phyloP scores from a whole-genome alignment of 306 rosid genomes.

The Begonia masoniana region DNA sequence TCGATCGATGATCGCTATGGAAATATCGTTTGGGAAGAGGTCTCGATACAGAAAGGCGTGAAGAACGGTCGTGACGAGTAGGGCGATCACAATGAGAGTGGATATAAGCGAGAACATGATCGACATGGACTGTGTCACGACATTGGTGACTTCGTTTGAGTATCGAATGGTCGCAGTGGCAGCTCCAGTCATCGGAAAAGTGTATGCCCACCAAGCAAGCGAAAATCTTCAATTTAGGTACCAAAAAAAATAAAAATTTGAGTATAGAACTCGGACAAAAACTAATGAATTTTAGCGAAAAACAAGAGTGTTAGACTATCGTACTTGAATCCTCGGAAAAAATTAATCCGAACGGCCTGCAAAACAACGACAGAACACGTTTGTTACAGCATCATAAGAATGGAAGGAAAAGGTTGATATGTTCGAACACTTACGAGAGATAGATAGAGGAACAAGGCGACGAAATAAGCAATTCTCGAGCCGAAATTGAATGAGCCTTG shows the following conservation, averaged over 20 bases:
- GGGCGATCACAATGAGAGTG: slow-evolving; percentile 35
- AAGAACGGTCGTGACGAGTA: slow-evolving; percentile 42
- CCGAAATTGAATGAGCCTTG: slow-evolving; percentile 78
- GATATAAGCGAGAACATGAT: slow-evolving; percentile 32
- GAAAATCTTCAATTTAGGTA: slow-evolving; percentile 48
- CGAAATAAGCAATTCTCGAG: slow-evolving; percentile 60
- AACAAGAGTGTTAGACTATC: slow-evolving; percentile 1
- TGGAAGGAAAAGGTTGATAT: not conserved
- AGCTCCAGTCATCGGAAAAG: slow-evolving; percentile 98
- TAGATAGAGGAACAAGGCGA: slow-evolving; percentile 75
- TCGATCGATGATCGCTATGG: slow-evolving; percentile 77
- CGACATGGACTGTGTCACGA: slow-evolving; percentile 37
- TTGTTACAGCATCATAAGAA: not conserved
- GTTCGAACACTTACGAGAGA: slow-evolving; percentile 42
- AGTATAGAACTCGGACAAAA: slow-evolving; percentile 6
- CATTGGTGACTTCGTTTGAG: slow-evolving; percentile 49
- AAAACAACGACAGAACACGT: slow-evolving; percentile 8
- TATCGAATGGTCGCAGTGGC: slow-evolving; percentile 78
- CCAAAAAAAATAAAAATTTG: not conserved
- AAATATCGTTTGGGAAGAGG: slow-evolving; percentile 88
- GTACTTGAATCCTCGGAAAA: slow-evolving; percentile 76
- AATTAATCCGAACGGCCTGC: slow-evolving; percentile 76
- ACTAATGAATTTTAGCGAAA: not conserved
- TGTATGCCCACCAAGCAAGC: slow-evolving; percentile 98
- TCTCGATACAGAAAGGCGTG: slow-evolving; percentile 63